A percentile compares a stretch with the other conserved stretches of the same genome.
phyloP scores from a whole-genome alignment of 805 yeast genomes.

The Metschnikowia similis region DNA sequence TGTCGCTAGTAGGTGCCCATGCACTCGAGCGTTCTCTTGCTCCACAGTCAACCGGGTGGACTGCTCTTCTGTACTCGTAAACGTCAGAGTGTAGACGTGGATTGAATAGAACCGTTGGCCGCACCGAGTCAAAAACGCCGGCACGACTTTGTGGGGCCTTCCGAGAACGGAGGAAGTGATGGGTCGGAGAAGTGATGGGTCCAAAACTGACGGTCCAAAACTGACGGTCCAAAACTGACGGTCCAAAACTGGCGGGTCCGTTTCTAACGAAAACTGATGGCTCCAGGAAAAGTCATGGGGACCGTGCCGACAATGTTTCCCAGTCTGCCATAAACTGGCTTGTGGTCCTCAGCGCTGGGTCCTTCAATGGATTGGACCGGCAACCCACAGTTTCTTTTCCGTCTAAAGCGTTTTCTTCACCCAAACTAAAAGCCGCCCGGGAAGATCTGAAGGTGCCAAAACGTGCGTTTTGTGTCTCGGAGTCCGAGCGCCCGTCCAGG shows the following conservation, averaged over 20 bases:
- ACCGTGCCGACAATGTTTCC: too few species aligned
- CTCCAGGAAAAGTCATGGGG: too few species aligned
- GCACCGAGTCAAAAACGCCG: slow-evolving; percentile 39
- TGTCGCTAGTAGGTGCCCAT: slow-evolving; percentile 43
- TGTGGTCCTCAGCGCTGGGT: too few species aligned
- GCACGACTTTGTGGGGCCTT: slow-evolving; percentile 48
- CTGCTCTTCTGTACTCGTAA: slow-evolving; percentile 36
- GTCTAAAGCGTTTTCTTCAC: slow-evolving; percentile 42
- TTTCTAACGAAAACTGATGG: too few species aligned
- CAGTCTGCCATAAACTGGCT: too few species aligned
- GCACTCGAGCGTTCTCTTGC: slow-evolving; percentile 41
- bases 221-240: too few species aligned
- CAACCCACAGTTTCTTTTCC: slow-evolving; percentile 45
- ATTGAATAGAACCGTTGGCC: slow-evolving; percentile 49
- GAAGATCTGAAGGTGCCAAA: slow-evolving; percentile 48
- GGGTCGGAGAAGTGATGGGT: slow-evolving; percentile 42
- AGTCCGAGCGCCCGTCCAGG: too few species aligned
- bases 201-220: too few species aligned
- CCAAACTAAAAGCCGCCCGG: slow-evolving; percentile 44
- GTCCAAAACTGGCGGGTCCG: too few species aligned
- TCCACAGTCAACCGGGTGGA: slow-evolving; percentile 33
- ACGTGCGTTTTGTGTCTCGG: slow-evolving; percentile 43
- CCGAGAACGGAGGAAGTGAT: slow-evolving; percentile 48
- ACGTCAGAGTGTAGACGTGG: slow-evolving; percentile 43
- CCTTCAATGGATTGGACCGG: slow-evolving; percentile 56